Conservation (phyloP, 2,329 filamentous ascomycete genomes). For the Colletotrichum sp. region DNA sequence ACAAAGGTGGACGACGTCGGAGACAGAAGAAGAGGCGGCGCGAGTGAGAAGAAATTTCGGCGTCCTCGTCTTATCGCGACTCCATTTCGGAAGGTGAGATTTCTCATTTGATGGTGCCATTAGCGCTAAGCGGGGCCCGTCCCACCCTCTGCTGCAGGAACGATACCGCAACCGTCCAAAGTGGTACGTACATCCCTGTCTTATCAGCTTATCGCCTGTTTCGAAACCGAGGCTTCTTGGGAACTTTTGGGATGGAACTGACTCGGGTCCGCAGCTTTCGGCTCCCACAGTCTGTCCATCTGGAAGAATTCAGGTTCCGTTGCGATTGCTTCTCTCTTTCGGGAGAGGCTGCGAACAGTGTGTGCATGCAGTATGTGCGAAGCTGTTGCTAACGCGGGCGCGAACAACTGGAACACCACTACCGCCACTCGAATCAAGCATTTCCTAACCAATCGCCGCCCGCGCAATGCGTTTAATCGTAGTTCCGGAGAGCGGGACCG, state of each 20-base stretch:
- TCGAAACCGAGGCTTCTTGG: not conserved
- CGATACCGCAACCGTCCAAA: not conserved
- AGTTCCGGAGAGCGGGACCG: not conserved
- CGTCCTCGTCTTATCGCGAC: slow-evolving; percentile 9
- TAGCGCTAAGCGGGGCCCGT: slow-evolving; percentile 8
- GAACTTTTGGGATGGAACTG: not conserved
- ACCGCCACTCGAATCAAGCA: not conserved
- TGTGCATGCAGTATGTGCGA: not conserved
- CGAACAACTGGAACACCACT: not conserved
- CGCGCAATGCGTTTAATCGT: not conserved
- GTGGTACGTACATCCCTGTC: not conserved
- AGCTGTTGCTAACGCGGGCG: not conserved
- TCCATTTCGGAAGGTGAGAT: slow-evolving; percentile 14
- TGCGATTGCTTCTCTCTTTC: not conserved
- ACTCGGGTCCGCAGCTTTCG: not conserved
- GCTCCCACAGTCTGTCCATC: not conserved
- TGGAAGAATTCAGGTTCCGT: not conserved
- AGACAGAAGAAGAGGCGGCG: not conserved
- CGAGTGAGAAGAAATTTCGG: not conserved
- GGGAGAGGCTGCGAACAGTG: not conserved
- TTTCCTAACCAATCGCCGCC: not conserved
- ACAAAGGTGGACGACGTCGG: not conserved
- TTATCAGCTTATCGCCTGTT: not conserved
- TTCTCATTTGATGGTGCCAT: slow-evolving; percentile 19
- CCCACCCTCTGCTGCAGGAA: not conserved